phyloP scores from a whole-genome alignment of 495 filamentous ascomycete genomes.

The Entonaema liquescens region DNA sequence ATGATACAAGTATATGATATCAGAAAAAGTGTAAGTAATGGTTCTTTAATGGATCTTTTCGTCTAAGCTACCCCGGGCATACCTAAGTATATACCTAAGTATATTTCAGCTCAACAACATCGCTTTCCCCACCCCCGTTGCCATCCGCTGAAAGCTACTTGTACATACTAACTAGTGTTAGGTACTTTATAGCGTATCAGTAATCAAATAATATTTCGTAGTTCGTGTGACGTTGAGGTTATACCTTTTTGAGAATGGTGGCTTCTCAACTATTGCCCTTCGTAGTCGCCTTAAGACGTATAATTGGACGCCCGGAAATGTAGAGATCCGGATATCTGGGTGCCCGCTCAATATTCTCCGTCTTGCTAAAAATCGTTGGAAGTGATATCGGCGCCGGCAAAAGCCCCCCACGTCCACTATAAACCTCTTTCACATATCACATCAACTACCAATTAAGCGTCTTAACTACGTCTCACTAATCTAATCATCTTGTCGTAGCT shows the following conservation, averaged over 20 bases:
- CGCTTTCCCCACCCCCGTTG: background rate
- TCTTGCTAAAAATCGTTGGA: conserved; percentile 1
- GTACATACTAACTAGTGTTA: background rate
- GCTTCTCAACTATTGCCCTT: conserved; percentile 32
- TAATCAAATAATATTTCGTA: conserved; percentile 34
- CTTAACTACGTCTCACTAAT: background rate
- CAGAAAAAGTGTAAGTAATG: too few species aligned
- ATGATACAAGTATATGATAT: background rate
- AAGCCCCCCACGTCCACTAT: background rate
- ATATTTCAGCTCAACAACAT: background rate
- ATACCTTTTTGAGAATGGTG: conserved; percentile 32
- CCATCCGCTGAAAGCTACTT: background rate
- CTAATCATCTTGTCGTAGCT: background rate
- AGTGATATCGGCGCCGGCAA: background rate
- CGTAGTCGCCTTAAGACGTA: conserved; percentile 6
- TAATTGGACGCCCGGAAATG: conserved; percentile 33
- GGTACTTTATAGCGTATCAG: conserved; percentile 23
- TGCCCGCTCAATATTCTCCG: conserved; percentile 38
- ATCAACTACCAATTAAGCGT: background rate
- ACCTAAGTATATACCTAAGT: background rate
- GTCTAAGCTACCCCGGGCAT: background rate
- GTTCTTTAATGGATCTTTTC: background rate
- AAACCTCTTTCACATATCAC: background rate
- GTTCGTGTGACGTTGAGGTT: conserved; percentile 12
- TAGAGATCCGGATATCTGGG: conserved; percentile 32